Base-by-base conservation (phyloP, 495 filamentous ascomycete genomes). In the Penicillium canariense region DNA sequence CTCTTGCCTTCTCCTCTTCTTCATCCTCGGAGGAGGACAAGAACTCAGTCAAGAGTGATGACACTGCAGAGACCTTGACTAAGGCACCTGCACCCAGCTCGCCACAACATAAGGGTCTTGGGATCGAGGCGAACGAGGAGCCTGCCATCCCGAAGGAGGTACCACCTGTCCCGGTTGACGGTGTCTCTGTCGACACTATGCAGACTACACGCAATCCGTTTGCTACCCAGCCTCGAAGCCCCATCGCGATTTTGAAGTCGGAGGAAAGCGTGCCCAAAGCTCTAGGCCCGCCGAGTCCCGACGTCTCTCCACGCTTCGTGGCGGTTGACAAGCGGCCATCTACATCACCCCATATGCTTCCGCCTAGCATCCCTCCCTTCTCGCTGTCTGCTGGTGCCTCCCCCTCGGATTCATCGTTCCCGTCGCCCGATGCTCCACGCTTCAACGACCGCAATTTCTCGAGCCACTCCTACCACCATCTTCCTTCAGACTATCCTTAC, bases 401-500 rank as follows among this genome's bases (percentile, higher is more conserved):
- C 69, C 55, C 66, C 58, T 54, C 71, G 63, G 73, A 48, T 71
- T 81, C 63, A 47, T 76, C 49, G 50, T 80, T 63, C 75, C 84
- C 57, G 62, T 81, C 63, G 68, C 65, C 84, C 62, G 51, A 80
- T 78, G 30, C 77, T 75, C 65, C 84, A 73, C 54, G 86, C 68
- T 59, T 73, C 44, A 70, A 66, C 14, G 76, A 79, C 30, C 74
- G 71, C 30, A 70, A 70, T 27, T 71, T 72, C 47, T 74, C 70
- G 35, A 72, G 66, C 36, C 66, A 69, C 40, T 71, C 72, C 0
- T 70, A 77, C 86, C 58, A 84, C 3, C 86, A 91, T 52, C 84
- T 86, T 34, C 83, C 82, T 20, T 80, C 67, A 34, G 75, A 65
- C 75, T 85, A 72, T 74, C 82, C 55, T 79, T 86, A 90, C 47